Conservation (phyloP, 768 basidiomycete genomes). For the Tylopilus sp. region DNA sequence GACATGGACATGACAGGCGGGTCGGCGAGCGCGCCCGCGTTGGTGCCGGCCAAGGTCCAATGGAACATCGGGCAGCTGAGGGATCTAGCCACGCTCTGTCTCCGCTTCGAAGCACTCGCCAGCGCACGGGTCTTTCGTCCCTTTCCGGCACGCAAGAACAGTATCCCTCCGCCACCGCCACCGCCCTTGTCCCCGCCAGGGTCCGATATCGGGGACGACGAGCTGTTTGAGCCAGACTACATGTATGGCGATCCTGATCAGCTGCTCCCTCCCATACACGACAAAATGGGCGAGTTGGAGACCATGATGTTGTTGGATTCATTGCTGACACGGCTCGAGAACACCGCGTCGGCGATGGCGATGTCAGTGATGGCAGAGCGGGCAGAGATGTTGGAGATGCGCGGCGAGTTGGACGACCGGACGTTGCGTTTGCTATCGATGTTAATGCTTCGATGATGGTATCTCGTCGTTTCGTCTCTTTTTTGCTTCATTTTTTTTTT, state of each 20-base stretch:
- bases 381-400: slow-evolving; percentile 34
- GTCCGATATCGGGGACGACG: slow-evolving; percentile 20
- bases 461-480: slow-evolving; percentile 1
- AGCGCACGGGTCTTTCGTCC: slow-evolving; percentile 57
- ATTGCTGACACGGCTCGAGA: slow-evolving; percentile 71
- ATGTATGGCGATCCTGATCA: slow-evolving; percentile 59
- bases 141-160: slow-evolving; percentile 34
- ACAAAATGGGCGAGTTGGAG: slow-evolving; percentile 69
- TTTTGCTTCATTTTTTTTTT: not conserved
- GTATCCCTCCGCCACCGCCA: slow-evolving; percentile 12
- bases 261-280: slow-evolving; percentile 65
- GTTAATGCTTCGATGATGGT: slow-evolving; percentile 25
- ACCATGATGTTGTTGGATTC: slow-evolving; percentile 75
- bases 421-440: slow-evolving; percentile 44
- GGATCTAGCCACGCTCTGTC: slow-evolving; percentile 66
- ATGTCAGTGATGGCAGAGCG: slow-evolving; percentile 10
- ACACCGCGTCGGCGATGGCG: slow-evolving; percentile 46
- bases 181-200: slow-evolving; percentile 5
- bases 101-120: slow-evolving; percentile 77
- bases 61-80: slow-evolving; percentile 74
- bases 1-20: slow-evolving; percentile 42
- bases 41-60: slow-evolving; percentile 41
- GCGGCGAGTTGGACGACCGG: slow-evolving; percentile 44
- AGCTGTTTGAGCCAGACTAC: slow-evolving; percentile 31
- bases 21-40: slow-evolving; percentile 8